Evolutionary conservation across 1,284 basidiomycete genomes (phyloP).

Genomic region (Macrocybe sp.): DNA sequence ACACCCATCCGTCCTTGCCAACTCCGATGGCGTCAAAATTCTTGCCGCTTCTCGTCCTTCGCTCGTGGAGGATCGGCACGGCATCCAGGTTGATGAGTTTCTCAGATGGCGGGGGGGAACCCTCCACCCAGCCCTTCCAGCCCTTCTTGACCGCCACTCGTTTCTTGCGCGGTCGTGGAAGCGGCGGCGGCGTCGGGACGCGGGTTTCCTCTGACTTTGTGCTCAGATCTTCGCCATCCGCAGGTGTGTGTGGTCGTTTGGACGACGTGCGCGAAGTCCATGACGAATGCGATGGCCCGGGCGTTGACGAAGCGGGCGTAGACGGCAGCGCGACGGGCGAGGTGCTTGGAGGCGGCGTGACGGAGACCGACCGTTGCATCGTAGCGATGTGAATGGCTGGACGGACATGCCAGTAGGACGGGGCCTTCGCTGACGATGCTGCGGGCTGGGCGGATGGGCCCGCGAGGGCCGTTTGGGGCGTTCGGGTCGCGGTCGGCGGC

Average conservation of each 20-base stretch:
- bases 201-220: constrained; percentile 15
- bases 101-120: constrained; percentile 71
- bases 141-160: constrained; percentile 69
- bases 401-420: constrained; percentile 57
- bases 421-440: constrained; percentile 27
- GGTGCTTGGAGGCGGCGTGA: constrained; percentile 63
- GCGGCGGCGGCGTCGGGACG: constrained; percentile 23
- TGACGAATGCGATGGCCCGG: constrained; percentile 67
- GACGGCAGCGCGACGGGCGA: constrained; percentile 53
- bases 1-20: constrained; percentile 43
- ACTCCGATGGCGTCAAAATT: constrained; percentile 71
- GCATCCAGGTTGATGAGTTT: constrained; percentile 76
- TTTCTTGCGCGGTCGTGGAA: constrained; percentile 48
- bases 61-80: constrained; percentile 49
- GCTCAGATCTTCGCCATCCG: constrained; percentile 35
- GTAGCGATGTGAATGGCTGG: constrained; percentile 65
- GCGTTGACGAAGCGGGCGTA: constrained; percentile 58
- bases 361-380: constrained; percentile 62
- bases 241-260: constrained; percentile 68
- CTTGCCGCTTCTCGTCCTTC: constrained; percentile 73
- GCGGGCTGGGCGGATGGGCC: constrained; percentile 23
- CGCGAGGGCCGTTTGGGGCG: constrained; percentile 15
- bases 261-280: constrained; percentile 70
- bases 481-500: constrained; percentile 17
- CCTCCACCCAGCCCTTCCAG: constrained; percentile 85